Evolutionary conservation across 2,329 filamentous ascomycete genomes (phyloP).

Genomic region (Aspergillus sp.): DNA sequence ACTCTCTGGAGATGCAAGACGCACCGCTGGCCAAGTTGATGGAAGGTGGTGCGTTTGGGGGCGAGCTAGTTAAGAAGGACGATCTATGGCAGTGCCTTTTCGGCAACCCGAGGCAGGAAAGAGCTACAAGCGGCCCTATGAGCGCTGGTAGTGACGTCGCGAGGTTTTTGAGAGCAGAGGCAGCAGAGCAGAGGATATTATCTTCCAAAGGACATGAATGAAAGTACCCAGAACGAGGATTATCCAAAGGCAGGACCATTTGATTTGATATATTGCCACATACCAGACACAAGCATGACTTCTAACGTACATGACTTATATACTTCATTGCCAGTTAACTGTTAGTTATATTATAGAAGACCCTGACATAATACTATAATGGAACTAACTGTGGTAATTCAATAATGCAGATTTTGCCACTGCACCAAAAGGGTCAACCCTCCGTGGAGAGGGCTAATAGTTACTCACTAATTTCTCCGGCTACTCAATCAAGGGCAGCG

Average conservation of each 20-base stretch:
- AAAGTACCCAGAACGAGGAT: not conserved
- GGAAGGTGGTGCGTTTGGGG: conserved; percentile 66
- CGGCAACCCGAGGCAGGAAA: conserved; percentile 50
- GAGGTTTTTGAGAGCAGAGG: conserved; percentile 54
- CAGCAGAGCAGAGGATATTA: conserved; percentile 49
- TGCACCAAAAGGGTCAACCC: too few species aligned
- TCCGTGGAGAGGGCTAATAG: too few species aligned
- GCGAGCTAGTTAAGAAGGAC: conserved; percentile 74
- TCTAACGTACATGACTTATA: not conserved
- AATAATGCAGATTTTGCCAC: not conserved
- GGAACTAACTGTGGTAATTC: not conserved
- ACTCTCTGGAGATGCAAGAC: conserved; percentile 78
- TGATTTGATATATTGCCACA: not conserved
- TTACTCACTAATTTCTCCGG: too few species aligned
- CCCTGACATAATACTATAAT: not conserved
- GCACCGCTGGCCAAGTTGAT: conserved; percentile 70
- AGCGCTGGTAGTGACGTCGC: conserved; percentile 47
- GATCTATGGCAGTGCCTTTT: conserved; percentile 92
- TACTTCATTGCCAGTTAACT: not conserved
- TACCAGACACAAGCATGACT: not conserved
- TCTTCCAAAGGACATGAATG: not conserved
- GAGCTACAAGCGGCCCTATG: conserved; percentile 7
- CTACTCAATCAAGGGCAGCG: not conserved
- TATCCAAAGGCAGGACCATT: not conserved
- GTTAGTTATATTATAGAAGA: not conserved